Conservation (phyloP, 73 alveolate genomes). For the Diophrys appendiculata region DNA sequence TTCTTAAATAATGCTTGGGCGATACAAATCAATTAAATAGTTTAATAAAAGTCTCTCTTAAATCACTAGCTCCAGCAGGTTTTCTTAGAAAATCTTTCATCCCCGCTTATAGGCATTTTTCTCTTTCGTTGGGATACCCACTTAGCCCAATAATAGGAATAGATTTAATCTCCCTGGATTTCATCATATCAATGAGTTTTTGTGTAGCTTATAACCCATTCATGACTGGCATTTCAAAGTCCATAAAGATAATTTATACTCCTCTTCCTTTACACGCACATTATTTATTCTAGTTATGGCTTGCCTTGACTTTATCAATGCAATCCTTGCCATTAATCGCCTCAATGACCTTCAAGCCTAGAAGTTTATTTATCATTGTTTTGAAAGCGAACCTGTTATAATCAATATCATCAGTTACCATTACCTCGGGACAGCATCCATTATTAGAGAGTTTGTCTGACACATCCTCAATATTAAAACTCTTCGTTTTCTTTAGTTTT, state of each 20-base stretch:
- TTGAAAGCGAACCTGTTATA: background rate
- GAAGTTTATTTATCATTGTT: background rate
- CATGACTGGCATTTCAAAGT: slow-evolving; percentile 1
- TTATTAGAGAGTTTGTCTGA: too few relatives aligned
- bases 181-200: background rate
- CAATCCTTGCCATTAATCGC: slow-evolving; percentile 1
- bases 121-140: background rate
- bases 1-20: too few relatives aligned
- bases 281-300: too few relatives aligned
- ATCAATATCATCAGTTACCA: slow-evolving; percentile 8
- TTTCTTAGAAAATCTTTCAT: background rate
- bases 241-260: slow-evolving; percentile 3
- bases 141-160: background rate
- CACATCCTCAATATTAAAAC: too few relatives aligned
- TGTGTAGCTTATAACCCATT: background rate
- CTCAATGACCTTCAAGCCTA: background rate
- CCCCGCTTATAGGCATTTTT: background rate
- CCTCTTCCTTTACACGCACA: background rate
- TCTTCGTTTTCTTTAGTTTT: too few relatives aligned
- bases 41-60: too few relatives aligned
- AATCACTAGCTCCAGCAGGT: too few relatives aligned
- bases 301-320: background rate
- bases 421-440: slow-evolving; percentile 6
- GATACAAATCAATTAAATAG: too few relatives aligned
- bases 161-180: background rate